Base-by-base conservation (phyloP, 2,329 filamentous ascomycete species). In the Fusarium chaquense region DNA sequence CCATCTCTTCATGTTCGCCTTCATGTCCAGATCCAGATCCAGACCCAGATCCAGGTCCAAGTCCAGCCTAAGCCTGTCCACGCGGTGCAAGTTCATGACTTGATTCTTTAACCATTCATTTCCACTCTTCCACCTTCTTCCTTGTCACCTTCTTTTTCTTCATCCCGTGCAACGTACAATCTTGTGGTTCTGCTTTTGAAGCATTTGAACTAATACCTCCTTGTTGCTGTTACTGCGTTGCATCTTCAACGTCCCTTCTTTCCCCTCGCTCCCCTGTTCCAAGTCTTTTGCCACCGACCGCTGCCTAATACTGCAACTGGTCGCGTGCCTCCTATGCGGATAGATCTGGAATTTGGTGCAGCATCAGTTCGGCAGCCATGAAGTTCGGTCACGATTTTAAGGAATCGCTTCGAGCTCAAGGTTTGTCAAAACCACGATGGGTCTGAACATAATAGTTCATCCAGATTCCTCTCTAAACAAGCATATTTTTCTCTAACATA, bases 321-420 rank as follows among this genome's bases (percentile, higher is more conserved):
- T 73, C 69, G 68, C 67, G 69, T 75, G 69, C 69, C 43, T 61
- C 16, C 41, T 57, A 70, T 66, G 67, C 56, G 40, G 64, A 50
- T 43, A 51, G 52, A 58, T 35, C 45, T 64, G 41, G 62, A 30
- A 58, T 49, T 58, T 46, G 54, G 32, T 47, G 40, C 33, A 49
- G 32, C 41, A 64, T 54, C 57, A 47, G 52, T 67, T 54, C 65
- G 67, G 45, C 46, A 60, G 32, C 70, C 57, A 97, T 97, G 93
- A 97, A 97, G 84, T 97, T 97, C 80, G 93, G 90, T 30, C 92
- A 91, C 77, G 87, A 90, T 75, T 96, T 93, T 78, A 89, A 90
- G 76, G 87, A 90, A 73, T 86, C 87, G 51, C 85, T 97, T 66
- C 83, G 87, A 67, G 86, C 83, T 69, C 91, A 93, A 79, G 81